A percentile compares a stretch with the other conserved stretches of the same genome.
Conservation (phyloP, 148 eudicot genomes). For the Oxyria digyna region DNA sequence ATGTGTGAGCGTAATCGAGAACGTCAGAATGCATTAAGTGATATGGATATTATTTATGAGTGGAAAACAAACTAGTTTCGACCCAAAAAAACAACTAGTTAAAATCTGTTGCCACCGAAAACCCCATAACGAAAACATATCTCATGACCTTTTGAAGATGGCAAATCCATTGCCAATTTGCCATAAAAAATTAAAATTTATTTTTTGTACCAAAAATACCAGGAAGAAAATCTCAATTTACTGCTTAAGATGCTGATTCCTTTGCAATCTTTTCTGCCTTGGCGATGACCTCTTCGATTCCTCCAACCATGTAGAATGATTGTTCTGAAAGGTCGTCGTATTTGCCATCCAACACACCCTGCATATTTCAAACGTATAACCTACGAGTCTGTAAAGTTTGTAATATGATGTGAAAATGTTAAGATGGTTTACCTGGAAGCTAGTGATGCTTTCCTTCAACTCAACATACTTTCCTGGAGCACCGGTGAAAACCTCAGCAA, state of each 20-base stretch:
- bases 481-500: constrained; percentile 11
- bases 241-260: constrained; percentile 63
- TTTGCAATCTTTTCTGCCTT: constrained; percentile 97
- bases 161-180: neutral
- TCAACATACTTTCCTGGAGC: constrained; percentile 85
- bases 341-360: constrained; percentile 98
- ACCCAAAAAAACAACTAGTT: too few species aligned
- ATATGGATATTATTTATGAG: too few species aligned
- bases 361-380: constrained; percentile 1
- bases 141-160: neutral
- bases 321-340: constrained; percentile 93
- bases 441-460: constrained; percentile 80
- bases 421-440: constrained; percentile 68
- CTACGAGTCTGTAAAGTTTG: too few species aligned
- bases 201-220: too few species aligned
- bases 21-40: too few species aligned
- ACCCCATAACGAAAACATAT: neutral
- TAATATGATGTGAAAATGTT: neutral
- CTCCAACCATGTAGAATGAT: constrained; percentile 98
- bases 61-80: too few species aligned
- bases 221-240: too few species aligned
- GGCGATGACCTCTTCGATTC: constrained; percentile 91
- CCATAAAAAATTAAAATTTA: neutral
- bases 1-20: too few species aligned
- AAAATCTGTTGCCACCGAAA: too few species aligned